These are phyloP conservation scores for Aspergillus unguis DNA, from an alignment of 2,329 filamentous ascomycete genomes.

Conservation along the genomic window DNA sequence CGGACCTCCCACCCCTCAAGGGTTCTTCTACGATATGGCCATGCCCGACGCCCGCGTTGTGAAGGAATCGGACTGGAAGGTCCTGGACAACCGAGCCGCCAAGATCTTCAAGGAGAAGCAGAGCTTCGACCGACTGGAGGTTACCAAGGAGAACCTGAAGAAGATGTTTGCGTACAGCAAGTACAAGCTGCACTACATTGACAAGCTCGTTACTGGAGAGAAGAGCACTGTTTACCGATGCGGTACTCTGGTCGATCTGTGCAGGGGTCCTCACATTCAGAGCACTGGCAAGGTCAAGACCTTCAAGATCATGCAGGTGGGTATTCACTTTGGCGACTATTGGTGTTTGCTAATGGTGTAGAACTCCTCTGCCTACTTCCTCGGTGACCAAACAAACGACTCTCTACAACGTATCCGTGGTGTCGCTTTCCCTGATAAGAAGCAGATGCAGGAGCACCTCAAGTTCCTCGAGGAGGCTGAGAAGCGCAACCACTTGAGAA, in stretches of 20 bases:
- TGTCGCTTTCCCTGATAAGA: constrained; percentile 96
- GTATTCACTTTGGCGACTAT: constrained; percentile 1
- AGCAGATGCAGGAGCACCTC: constrained; percentile 86
- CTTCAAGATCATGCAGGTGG: constrained; percentile 82
- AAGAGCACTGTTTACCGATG: constrained; percentile 93
- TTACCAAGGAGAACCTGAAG: constrained; percentile 85
- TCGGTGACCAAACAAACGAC: constrained; percentile 90
- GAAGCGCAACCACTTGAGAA: constrained; percentile 90
- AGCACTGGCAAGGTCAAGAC: constrained; percentile 92
- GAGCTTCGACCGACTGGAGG: constrained; percentile 81
- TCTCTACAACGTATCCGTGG: constrained; percentile 95
- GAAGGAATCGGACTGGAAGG: constrained; percentile 74
- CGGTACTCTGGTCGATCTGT: constrained; percentile 91
- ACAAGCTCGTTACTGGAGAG: constrained; percentile 87
- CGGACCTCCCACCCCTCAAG: constrained; percentile 84
- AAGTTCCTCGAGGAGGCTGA: constrained; percentile 97
- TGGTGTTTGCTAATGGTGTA: constrained; percentile 19
- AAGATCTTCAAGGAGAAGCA: constrained; percentile 96
- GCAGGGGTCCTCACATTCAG: constrained; percentile 89
- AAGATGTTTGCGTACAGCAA: constrained; percentile 98
- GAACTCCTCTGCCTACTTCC: constrained; percentile 82
- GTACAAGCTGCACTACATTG: constrained; percentile 98
- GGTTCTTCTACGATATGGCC: constrained; percentile 98
- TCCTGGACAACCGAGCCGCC: constrained; percentile 73
- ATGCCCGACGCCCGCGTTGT: constrained; percentile 66